These are phyloP conservation scores for Lachnellula arida DNA, from an alignment of 2,329 filamentous ascomycete genomes.

Conservation along the genomic window DNA sequence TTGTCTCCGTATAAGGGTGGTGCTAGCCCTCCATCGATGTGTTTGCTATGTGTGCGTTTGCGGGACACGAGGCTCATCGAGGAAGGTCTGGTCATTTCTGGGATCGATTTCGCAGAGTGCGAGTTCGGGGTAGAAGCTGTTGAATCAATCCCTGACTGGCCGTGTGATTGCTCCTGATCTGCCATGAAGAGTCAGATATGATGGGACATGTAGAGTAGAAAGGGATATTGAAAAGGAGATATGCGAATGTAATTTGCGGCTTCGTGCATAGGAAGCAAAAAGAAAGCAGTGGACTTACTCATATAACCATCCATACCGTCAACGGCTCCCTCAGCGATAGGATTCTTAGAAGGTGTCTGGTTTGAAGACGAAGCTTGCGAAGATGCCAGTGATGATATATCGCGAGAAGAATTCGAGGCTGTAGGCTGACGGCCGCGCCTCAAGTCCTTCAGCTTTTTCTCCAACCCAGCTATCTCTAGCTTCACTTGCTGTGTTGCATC, in stretches of 20 bases:
- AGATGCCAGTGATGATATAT: neutral
- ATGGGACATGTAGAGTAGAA: neutral
- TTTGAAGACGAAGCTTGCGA: neutral
- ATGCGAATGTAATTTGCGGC: neutral
- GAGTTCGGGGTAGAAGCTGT: conserved; percentile 24
- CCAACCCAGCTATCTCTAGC: conserved; percentile 32
- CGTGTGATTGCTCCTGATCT: conserved; percentile 5
- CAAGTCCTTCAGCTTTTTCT: conserved; percentile 18
- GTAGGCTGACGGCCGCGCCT: conserved; percentile 8
- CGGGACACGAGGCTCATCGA: conserved; percentile 21
- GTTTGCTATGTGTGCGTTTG: conserved; percentile 29
- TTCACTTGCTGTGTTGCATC: conserved; percentile 23
- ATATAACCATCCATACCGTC: neutral
- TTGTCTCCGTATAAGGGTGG: conserved; percentile 13
- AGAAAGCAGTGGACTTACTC: neutral
- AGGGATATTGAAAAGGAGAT: neutral
- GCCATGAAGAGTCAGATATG: conserved; percentile 10
- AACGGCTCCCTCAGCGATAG: neutral
- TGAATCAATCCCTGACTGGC: conserved; percentile 9
- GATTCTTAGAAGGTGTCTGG: neutral
- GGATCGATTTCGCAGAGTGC: conserved; percentile 15
- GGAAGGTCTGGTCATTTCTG: conserved; percentile 13
- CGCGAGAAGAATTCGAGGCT: conserved; percentile 1
- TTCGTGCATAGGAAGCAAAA: neutral
- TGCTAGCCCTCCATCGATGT: conserved; percentile 17